A percentile compares a stretch with the other conserved stretches of the same genome.
These are phyloP conservation scores for Candida multigemmis DNA, from an alignment of 805 yeast genomes.

Conservation along the genomic window DNA sequence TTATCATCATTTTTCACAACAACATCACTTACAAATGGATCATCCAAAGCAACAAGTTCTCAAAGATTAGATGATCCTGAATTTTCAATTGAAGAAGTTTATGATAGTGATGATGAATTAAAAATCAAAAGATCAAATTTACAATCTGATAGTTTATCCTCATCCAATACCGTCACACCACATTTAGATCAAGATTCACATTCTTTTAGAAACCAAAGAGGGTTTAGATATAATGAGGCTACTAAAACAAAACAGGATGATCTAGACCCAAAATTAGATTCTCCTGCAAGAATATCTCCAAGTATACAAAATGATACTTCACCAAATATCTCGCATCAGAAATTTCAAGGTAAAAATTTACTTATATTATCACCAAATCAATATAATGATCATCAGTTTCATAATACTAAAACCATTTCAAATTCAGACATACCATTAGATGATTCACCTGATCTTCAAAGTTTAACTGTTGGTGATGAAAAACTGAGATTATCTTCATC, in stretches of 20 bases:
- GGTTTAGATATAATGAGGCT: no score
- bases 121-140: conserved; percentile 4
- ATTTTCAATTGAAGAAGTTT: conserved; percentile 31
- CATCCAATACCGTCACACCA: background rate
- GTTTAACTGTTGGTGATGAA: conserved; percentile 3
- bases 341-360: conserved; percentile 18
- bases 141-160: no score
- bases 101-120: conserved; percentile 30
- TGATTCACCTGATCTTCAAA: conserved; percentile 4
- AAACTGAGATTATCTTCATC: conserved; percentile 17
- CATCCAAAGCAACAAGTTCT: no score
- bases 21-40: background rate
- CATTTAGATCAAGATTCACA: no score
- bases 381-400: conserved; percentile 23
- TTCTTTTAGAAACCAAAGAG: no score
- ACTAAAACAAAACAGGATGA: no score
- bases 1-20: no score
- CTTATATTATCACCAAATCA: conserved; percentile 31
- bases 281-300: conserved; percentile 4
- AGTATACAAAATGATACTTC: conserved; percentile 8
- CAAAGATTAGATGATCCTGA: no score
- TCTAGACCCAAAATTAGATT: conserved; percentile 10
- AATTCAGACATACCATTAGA: conserved; percentile 1
- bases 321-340: conserved; percentile 9
- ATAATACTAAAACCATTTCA: conserved; percentile 11